Percentiles rank a stretch among this genome's conserved stretches.
phyloP scores from a whole-genome alignment of 2,329 filamentous ascomycete genomes.

The Diplodia mutila region DNA sequence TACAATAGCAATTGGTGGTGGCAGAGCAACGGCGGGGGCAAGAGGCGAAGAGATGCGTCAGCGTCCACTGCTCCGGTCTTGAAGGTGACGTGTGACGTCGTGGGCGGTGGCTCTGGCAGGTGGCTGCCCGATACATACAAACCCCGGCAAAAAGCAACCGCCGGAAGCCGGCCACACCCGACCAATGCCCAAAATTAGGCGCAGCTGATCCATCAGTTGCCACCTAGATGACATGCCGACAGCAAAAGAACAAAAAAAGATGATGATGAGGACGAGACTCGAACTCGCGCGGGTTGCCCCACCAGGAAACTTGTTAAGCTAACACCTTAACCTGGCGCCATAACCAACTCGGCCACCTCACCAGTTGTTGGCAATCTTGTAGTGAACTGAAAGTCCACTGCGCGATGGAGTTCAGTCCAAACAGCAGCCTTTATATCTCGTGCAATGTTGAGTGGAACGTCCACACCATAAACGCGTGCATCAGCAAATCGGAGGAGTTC shows the following conservation, averaged over 20 bases:
- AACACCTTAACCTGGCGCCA: constrained; percentile 24
- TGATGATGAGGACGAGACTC: constrained; percentile 25
- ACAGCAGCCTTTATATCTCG: not conserved
- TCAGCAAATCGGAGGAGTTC: no score
- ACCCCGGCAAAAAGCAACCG: constrained; percentile 2
- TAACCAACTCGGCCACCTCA: constrained; percentile 25
- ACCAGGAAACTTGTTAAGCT: constrained; percentile 21
- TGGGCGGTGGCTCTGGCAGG: not conserved
- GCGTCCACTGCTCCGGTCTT: not conserved
- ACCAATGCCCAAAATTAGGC: not conserved
- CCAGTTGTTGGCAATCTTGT: not conserved
- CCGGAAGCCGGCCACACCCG: constrained; percentile 10
- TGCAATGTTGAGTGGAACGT: not conserved
- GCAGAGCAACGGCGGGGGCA: not conserved
- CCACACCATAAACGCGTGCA: no score
- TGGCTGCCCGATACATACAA: not conserved
- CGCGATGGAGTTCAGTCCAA: not conserved
- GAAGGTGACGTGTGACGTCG: constrained; percentile 15
- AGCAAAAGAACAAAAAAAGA: not conserved
- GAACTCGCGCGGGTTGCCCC: constrained; percentile 25
- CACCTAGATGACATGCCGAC: not conserved
- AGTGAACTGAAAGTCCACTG: not conserved
- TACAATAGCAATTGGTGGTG: not conserved
- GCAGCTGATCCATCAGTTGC: no score
- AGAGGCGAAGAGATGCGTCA: not conserved